Evolutionary conservation across 805 yeast species (phyloP).

Genomic region (Saccharomycopsis oosterbeekiorum): DNA sequence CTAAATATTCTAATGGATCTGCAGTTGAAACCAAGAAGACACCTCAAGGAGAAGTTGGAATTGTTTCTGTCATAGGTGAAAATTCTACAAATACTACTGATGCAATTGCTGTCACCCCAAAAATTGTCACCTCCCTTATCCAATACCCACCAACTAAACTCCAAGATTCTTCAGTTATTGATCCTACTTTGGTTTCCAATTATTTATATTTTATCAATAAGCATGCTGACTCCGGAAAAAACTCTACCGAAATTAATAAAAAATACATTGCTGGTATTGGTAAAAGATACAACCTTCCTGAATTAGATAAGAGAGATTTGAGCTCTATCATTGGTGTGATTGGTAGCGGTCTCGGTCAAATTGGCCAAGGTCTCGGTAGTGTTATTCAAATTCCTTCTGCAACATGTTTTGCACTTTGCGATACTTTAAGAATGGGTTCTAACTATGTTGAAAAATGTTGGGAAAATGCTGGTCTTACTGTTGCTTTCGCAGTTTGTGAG

Average conservation of each 20-base stretch:
- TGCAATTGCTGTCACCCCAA: not conserved
- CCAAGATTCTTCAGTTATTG: not conserved
- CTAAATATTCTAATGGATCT: not conserved
- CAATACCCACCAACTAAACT: not conserved
- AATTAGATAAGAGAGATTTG: conserved; percentile 3
- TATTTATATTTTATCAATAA: not conserved
- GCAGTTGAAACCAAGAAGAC: not conserved
- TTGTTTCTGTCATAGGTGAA: not conserved
- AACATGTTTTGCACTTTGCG: conserved; percentile 6
- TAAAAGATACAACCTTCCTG: not conserved
- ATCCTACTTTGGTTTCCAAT: not conserved
- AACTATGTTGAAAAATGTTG: conserved; percentile 12
- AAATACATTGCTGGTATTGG: not conserved
- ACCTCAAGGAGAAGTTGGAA: not conserved
- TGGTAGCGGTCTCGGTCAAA: not conserved
- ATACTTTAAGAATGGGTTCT: conserved; percentile 8
- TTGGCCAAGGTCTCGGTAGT: not conserved
- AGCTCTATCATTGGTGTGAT: not conserved
- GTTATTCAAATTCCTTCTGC: not conserved
- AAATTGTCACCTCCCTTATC: not conserved
- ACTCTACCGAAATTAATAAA: not conserved
- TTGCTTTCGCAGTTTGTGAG: conserved; percentile 12
- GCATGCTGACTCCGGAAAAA: not conserved
- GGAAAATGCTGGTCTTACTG: conserved; percentile 12
- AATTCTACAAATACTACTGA: not conserved